Base-by-base conservation (phyloP, 495 filamentous ascomycete species). In the Neurospora sp. region DNA sequence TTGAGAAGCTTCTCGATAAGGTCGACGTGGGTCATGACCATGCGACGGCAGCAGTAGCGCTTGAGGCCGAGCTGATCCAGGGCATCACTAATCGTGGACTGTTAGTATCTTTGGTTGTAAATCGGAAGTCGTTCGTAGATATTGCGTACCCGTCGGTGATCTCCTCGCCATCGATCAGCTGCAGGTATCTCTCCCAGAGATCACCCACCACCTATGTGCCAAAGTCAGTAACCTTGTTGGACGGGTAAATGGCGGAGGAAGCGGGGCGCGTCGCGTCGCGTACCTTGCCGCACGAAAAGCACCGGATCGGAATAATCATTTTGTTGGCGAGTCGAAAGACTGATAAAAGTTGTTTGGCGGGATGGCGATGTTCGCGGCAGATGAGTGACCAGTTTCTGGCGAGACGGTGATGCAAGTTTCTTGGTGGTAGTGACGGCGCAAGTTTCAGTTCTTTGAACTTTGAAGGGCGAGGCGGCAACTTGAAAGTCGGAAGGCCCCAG, bases 21-120 rank as follows among this genome's bases (percentile, higher is more conserved):
- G 80, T 99, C 96, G 75, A 99, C 96, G 81, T 99, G 96, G n/a
- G 96, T 99, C 93, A 99, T 97, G 77, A 99, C 87, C 96, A 99
- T 99, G 80, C 96, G 90, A 69, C 96, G 92, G 83, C 96, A 99
- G 86, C 96, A 99, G 84, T 98, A 99, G 42, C 96, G 90, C 82
- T 93, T 94, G 84, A 94, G 93, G 39, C 93, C 93, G 10, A 98
- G 90, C 74, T 92, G 85, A 80, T 98, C 94, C 91, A 99, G 94
- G 37, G 95, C 96, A 77, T 97, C 93, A 77, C 94, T 96, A 72
- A 69, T 66, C n/a, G 2, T 39, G 27, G 27, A 27, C 77, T 80
- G 62, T 75, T 18, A 71, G 20, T 27, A 27, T 27, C 27, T 27
- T 27, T 27, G 71, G 37, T 44, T 39, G 35, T 38, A 9, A n/a